Conservation (phyloP, 2,329 filamentous ascomycete genomes). For the Fusarium dimerum region DNA sequence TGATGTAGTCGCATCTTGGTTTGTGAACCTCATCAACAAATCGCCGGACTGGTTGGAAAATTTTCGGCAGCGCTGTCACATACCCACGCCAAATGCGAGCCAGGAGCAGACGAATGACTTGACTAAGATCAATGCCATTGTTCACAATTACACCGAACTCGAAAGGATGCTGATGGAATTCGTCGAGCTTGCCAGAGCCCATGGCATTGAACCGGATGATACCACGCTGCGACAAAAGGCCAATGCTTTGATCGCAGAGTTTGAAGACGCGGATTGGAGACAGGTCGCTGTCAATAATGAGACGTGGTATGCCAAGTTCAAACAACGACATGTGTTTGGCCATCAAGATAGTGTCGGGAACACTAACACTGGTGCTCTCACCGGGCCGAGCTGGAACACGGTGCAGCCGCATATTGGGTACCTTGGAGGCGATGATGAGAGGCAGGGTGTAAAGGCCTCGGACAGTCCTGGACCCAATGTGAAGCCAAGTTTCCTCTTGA, state of each 20-base stretch:
- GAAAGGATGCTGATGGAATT: slow-evolving; percentile 5
- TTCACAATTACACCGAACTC: slow-evolving; percentile 4
- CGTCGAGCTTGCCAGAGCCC: slow-evolving; percentile 1
- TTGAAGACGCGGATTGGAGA: slow-evolving; percentile 4
- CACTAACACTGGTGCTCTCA: no score
- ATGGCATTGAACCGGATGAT: slow-evolving; percentile 8
- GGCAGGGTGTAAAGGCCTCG: background rate
- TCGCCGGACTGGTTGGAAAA: slow-evolving; percentile 3
- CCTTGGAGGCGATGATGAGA: no score
- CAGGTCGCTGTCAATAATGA: slow-evolving; percentile 1
- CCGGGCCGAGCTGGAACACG: no score
- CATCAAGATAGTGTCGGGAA: background rate
- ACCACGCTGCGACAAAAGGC: background rate
- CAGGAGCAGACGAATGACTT: background rate
- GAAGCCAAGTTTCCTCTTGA: background rate
- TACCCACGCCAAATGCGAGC: background rate
- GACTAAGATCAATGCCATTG: slow-evolving; percentile 8
- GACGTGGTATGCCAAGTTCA: slow-evolving; percentile 3
- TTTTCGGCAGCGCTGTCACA: background rate
- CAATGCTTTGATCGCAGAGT: background rate
- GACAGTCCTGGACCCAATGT: background rate
- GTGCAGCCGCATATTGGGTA: no score
- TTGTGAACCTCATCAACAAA: slow-evolving; percentile 1
- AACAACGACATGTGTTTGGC: background rate
- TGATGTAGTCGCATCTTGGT: background rate